These are phyloP conservation scores for Leptodontidium sp. DNA, from an alignment of 2,329 filamentous ascomycete species.

Conservation along the genomic window DNA sequence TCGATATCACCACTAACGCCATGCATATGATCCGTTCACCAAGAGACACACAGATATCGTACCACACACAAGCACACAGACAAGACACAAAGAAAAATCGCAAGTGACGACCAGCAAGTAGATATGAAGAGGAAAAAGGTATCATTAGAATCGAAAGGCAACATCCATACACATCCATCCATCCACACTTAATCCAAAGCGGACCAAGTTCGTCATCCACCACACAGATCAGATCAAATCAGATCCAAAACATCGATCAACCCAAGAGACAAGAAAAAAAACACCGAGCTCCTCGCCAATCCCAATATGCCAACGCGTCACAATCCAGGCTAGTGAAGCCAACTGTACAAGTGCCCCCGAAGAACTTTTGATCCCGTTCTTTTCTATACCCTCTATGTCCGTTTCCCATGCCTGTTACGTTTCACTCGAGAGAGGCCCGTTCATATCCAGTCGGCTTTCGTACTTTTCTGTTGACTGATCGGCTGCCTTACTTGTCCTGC, in stretches of 20 bases:
- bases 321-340: slow-evolving; percentile 4
- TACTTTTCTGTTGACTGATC: slow-evolving; percentile 10
- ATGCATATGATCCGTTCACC: slow-evolving; percentile 11
- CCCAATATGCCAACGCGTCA: slow-evolving; percentile 4
- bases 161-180: slow-evolving; percentile 23
- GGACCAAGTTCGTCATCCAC: neutral
- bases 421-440: slow-evolving; percentile 6
- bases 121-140: slow-evolving; percentile 25
- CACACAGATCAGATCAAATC: neutral
- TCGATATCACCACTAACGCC: slow-evolving; percentile 1
- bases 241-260: slow-evolving; percentile 11
- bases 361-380: slow-evolving; percentile 7
- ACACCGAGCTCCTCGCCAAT: slow-evolving; percentile 23
- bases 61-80: neutral
- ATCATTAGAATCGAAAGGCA: slow-evolving; percentile 32
- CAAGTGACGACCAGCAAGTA: slow-evolving; percentile 6
- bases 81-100: neutral
- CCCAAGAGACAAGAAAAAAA: slow-evolving; percentile 17
- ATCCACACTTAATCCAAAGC: slow-evolving; percentile 17
- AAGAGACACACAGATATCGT: slow-evolving; percentile 17
- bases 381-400: slow-evolving; percentile 12
- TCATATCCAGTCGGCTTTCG: slow-evolving; percentile 29
- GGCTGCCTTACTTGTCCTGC: neutral
- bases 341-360: slow-evolving; percentile 10
- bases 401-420: neutral